phyloP scores from a whole-genome alignment of 2,329 filamentous ascomycete species.

The Thielaviopsis euricoi region DNA sequence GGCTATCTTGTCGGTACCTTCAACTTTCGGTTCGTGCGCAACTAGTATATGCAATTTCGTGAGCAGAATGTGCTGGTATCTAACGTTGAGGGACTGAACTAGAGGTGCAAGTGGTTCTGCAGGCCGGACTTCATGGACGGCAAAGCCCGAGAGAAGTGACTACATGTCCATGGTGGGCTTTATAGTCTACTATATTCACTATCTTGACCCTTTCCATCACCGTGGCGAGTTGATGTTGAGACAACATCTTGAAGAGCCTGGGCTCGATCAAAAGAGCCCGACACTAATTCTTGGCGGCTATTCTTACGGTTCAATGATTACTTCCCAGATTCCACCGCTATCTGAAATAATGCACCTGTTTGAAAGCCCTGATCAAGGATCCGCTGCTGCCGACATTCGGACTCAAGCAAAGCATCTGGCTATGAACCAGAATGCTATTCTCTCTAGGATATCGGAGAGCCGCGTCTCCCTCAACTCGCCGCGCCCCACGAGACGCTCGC shows the following conservation, averaged over 20 bases:
- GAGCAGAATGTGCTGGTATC: background rate
- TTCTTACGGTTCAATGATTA: conserved; percentile 78
- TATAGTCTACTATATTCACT: conserved; percentile 54
- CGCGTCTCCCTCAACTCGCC: conserved; percentile 17
- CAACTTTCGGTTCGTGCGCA: conserved; percentile 54
- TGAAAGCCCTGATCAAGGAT: conserved; percentile 30
- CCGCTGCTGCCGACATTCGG: conserved; percentile 50
- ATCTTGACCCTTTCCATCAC: conserved; percentile 27
- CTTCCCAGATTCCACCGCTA: conserved; percentile 52
- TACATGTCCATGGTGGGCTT: conserved; percentile 75
- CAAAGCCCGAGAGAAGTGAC: conserved; percentile 62
- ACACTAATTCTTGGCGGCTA: conserved; percentile 58
- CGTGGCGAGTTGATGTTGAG: conserved; percentile 2
- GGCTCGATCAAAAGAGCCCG: background rate
- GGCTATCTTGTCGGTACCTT: conserved; percentile 74
- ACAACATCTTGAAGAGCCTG: background rate
- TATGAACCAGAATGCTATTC: conserved; percentile 38
- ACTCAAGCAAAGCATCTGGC: conserved; percentile 54
- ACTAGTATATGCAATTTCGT: conserved; percentile 1
- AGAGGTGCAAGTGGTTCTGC: conserved; percentile 64
- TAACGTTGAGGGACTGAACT: background rate
- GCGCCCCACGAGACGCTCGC: conserved; percentile 15
- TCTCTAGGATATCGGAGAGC: conserved; percentile 21
- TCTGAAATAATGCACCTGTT: conserved; percentile 45
- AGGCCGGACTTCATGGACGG: conserved; percentile 76